A percentile compares a stretch with the other conserved stretches of the same genome.
phyloP scores from a whole-genome alignment of 352 stramenopile species.

The Elongisporangium undulatum region DNA sequence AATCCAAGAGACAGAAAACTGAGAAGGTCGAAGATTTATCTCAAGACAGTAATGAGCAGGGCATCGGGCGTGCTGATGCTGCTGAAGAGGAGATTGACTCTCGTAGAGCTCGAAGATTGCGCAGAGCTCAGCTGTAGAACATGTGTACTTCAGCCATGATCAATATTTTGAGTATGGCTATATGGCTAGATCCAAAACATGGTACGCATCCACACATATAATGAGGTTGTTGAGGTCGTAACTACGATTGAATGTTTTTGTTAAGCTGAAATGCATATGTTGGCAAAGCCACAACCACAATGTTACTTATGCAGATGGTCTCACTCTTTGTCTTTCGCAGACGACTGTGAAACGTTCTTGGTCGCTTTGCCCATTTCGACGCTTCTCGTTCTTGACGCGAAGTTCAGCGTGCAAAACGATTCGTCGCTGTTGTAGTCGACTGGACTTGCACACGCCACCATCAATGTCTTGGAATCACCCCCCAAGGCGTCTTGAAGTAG shows the following conservation, averaged over 20 bases:
- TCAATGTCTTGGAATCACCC: conserved; percentile 91
- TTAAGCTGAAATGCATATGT: not conserved
- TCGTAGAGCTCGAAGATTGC: conserved; percentile 22
- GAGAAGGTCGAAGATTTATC: conserved; percentile 6
- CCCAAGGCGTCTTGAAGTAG: conserved; percentile 91
- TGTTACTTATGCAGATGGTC: not conserved
- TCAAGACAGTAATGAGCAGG: conserved; percentile 2
- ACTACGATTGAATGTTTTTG: not conserved
- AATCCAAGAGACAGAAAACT: not conserved
- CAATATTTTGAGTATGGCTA: not conserved
- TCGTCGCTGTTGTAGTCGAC: conserved; percentile 91
- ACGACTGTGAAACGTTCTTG: conserved; percentile 64
- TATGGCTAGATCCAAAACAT: not conserved
- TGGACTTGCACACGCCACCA: conserved; percentile 89
- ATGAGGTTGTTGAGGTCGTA: not conserved
- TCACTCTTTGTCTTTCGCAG: conserved; percentile 17
- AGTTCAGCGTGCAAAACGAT: conserved; percentile 93
- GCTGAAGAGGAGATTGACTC: conserved; percentile 27
- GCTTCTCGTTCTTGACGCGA: conserved; percentile 77
- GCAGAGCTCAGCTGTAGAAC: conserved; percentile 11
- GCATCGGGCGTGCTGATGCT: conserved; percentile 2
- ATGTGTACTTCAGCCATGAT: conserved; percentile 5
- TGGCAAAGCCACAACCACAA: not conserved
- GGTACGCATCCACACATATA: not conserved
- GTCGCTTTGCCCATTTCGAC: conserved; percentile 89